phyloP scores from a whole-genome alignment of 2,329 filamentous ascomycete genomes.

The Penicillium capsulatum region DNA sequence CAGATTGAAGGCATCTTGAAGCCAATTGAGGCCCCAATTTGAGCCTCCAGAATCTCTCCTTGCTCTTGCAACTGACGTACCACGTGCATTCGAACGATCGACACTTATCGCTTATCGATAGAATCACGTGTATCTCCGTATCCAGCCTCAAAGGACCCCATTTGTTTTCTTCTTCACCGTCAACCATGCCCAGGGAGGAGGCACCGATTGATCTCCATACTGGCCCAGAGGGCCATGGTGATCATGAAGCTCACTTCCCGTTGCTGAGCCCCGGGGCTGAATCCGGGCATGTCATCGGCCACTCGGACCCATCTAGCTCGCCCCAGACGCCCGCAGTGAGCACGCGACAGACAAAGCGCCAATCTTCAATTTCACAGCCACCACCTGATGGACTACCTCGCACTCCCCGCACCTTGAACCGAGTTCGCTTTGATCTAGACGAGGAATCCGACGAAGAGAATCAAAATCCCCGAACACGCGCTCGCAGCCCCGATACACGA shows the following conservation, averaged over 20 bases:
- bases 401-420: slow-evolving; percentile 61
- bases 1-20: background rate
- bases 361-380: slow-evolving; percentile 42
- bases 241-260: slow-evolving; percentile 33
- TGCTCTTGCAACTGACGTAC: background rate
- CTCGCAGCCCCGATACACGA: slow-evolving; percentile 23
- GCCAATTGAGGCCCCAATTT: too few species aligned
- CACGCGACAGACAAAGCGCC: slow-evolving; percentile 27
- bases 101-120: slow-evolving; percentile 20
- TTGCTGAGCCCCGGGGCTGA: slow-evolving; percentile 30
- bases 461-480: slow-evolving; percentile 30
- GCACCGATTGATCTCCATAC: slow-evolving; percentile 30
- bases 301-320: slow-evolving; percentile 20
- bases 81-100: too few species aligned
- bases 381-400: slow-evolving; percentile 39
- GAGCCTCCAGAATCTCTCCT: too few species aligned
- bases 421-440: slow-evolving; percentile 68
- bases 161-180: slow-evolving; percentile 19
- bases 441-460: slow-evolving; percentile 28
- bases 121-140: slow-evolving; percentile 22
- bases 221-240: slow-evolving; percentile 28
- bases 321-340: slow-evolving; percentile 19
- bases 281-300: slow-evolving; percentile 26
- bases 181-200: slow-evolving; percentile 44
- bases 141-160: slow-evolving; percentile 24